These are phyloP conservation scores for Talaromyces sp. DNA, from an alignment of 2,329 filamentous ascomycete species.

Conservation along the genomic window DNA sequence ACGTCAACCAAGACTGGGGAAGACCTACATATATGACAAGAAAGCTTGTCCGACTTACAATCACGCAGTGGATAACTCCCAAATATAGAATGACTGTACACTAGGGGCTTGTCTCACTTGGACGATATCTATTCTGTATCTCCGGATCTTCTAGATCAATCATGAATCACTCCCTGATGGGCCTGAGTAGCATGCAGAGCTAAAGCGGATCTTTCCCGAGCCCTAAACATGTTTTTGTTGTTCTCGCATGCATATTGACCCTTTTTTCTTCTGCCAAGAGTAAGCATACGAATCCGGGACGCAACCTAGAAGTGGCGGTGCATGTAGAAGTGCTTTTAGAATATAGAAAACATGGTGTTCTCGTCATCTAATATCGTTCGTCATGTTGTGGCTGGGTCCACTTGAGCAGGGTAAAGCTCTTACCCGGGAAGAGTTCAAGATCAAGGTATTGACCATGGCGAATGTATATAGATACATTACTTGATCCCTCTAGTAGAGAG, in stretches of 20 bases:
- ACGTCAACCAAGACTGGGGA: background rate
- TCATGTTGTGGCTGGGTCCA: background rate
- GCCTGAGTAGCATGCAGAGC: background rate
- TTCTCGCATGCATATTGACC: background rate
- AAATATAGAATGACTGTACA: background rate
- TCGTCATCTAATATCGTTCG: background rate
- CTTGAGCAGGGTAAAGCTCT: background rate
- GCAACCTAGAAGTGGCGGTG: background rate
- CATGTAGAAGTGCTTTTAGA: background rate
- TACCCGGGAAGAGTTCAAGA: background rate
- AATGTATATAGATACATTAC: background rate
- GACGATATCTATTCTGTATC: background rate
- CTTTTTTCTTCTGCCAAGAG: background rate
- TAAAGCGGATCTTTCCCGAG: background rate
- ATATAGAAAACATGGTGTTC: background rate
- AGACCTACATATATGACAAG: background rate
- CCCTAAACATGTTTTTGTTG: background rate
- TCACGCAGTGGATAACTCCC: background rate
- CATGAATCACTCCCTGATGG: no score
- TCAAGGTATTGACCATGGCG: background rate
- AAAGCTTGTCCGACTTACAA: background rate
- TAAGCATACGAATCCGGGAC: background rate
- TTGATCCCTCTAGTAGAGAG: background rate
- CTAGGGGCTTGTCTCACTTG: background rate
- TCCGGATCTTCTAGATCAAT: background rate